A percentile compares a stretch with the other conserved stretches of the same genome.
These are phyloP conservation scores for Thalassia testudinum DNA, from an alignment of 116 monocot species.

Conservation along the genomic window DNA sequence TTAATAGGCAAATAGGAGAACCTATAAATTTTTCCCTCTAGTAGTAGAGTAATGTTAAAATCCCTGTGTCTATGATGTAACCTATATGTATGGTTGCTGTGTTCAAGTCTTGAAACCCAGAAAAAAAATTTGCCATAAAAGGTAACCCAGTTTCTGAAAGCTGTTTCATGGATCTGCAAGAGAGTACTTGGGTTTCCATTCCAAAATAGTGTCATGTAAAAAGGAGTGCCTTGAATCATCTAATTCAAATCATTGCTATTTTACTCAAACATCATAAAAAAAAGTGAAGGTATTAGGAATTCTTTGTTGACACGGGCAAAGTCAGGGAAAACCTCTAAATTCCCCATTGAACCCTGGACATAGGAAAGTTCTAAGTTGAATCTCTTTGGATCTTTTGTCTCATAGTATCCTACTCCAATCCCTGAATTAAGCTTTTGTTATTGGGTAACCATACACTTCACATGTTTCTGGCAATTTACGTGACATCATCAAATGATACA, in stretches of 20 bases:
- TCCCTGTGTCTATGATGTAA: too few relatives aligned
- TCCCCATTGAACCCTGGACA: not conserved
- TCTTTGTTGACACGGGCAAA: slow-evolving; percentile 6
- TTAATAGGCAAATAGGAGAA: too few relatives aligned
- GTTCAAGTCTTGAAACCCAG: too few relatives aligned
- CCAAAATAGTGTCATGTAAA: slow-evolving; percentile 4
- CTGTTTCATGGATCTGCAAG: too few relatives aligned
- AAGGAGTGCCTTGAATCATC: not conserved
- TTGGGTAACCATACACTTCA: slow-evolving; percentile 3
- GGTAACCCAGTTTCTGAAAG: too few relatives aligned
- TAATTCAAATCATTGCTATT: not conserved
- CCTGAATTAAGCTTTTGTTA: slow-evolving; percentile 1
- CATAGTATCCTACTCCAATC: not conserved
- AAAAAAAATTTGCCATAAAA: too few relatives aligned
- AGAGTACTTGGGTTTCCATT: slow-evolving; percentile 1
- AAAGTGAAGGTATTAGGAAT: slow-evolving; percentile 3
- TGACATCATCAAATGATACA: not conserved
- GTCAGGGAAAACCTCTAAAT: slow-evolving; percentile 7
- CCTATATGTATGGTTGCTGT: too few relatives aligned
- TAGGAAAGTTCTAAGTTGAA: slow-evolving; percentile 5
- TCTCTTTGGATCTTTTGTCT: slow-evolving; percentile 4
- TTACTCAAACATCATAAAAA: not conserved
- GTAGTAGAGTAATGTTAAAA: too few relatives aligned
- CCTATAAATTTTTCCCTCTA: too few relatives aligned
- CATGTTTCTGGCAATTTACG: slow-evolving; percentile 2